Conservation (phyloP, 768 basidiomycete genomes). For the Amanita subjunquillea region DNA sequence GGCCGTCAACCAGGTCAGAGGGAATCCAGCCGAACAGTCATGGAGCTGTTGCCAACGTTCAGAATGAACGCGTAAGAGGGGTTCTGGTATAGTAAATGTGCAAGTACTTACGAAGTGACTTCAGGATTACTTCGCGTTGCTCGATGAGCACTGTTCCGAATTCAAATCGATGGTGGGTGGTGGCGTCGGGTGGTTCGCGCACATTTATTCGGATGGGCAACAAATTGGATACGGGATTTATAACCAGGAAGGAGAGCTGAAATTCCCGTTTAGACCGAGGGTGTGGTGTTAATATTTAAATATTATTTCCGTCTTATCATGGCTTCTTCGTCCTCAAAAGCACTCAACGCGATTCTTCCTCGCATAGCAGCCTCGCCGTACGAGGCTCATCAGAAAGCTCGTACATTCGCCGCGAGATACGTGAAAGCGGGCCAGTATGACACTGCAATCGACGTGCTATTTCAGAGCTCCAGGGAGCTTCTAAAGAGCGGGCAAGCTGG, state of each 20-base stretch:
- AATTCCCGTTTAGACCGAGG: conserved; percentile 57
- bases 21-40: conserved; percentile 60
- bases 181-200: conserved; percentile 76
- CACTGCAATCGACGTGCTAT: conserved; percentile 87
- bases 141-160: conserved; percentile 53
- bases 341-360: conserved; percentile 67
- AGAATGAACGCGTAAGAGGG: conserved; percentile 46
- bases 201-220: conserved; percentile 61
- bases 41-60: conserved; percentile 45
- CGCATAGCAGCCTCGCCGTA: conserved; percentile 70
- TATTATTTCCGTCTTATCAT: background rate
- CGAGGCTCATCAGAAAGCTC: conserved; percentile 94
- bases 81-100: background rate
- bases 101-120: background rate
- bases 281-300: conserved; percentile 37
- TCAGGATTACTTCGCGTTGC: conserved; percentile 51
- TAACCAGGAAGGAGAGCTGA: conserved; percentile 31
- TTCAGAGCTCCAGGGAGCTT: conserved; percentile 80
- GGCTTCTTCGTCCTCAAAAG: conserved; percentile 41
- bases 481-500: conserved; percentile 84
- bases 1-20: conserved; percentile 56
- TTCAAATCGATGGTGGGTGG: conserved; percentile 51
- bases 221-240: conserved; percentile 69
- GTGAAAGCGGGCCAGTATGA: conserved; percentile 72
- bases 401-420: conserved; percentile 88